Evolutionary conservation across 2,329 filamentous ascomycete species (phyloP), one percentile per base, ranked within the genome.

Genomic region (Ceratocystis eucalypticola): DNA sequence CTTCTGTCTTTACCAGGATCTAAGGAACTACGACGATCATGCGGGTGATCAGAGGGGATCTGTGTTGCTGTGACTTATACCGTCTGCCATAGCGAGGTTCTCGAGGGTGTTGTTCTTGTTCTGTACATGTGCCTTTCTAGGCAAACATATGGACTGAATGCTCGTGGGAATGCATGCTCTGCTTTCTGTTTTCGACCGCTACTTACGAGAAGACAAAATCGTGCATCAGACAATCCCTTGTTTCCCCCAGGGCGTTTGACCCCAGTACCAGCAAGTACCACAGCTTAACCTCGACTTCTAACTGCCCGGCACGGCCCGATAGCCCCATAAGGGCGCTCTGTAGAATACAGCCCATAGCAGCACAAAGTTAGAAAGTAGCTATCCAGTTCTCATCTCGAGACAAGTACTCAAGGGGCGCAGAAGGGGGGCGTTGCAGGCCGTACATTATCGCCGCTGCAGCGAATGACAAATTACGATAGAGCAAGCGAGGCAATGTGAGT

Each of bases 391-490:
- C 50, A 12, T 22, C 22, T 28, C 8, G 50, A 57, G 50, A 22
- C 50, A 41, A 41, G 37, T 41, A 41, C 37, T 41, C 10, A 41
- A 41, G 37, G 37, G 37, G 37, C 37, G 12, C 37, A 41, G 37
- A 41, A 41, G 37, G 37, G 37, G 37, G 37, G 37, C 37, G 37
- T 41, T 41, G 12, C 37, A 37, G 37, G 37, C 37, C 3, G 5
- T 57, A 57, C 41, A 46, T 28, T 22, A 45, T 46, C 22, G 25
- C 41, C 6, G 12, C 46, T 28, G 53, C 10, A 33, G n/a, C 28
- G 53, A 57, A 57, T 57, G 53, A 57, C 53, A 57, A 57, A 57
- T 57, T 30, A 57, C 53, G 22, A 57, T 57, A 15, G 22, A 57
- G 22, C 53, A 57, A 33, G 25, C 53, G 53, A 57, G 53, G 22